Base-by-base conservation (phyloP, 495 filamentous ascomycete genomes). In the Cercophora sp. region DNA sequence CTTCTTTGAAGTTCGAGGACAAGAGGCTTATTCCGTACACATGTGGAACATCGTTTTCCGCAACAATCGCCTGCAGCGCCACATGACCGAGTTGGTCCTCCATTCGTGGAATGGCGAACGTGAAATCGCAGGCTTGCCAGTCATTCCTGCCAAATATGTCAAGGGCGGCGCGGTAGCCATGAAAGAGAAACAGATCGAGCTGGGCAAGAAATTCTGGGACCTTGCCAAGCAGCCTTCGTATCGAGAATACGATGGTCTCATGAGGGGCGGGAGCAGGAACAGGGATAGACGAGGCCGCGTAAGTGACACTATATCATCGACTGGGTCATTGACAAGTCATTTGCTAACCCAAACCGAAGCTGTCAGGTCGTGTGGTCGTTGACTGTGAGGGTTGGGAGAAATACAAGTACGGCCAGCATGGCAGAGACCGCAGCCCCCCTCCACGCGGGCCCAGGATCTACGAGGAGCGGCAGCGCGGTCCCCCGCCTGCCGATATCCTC, bases 181-280 rank as follows among this genome's bases (percentile, higher is more conserved):
- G 29, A 52, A 49, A 18, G 57, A 68, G 56, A 61, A 62, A 36
- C 63, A 66, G 11, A 49, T 66, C 44, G 51, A 25, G 24, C 61
- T 70, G 1, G 70, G 70, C 29, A 64, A 59, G 52, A 39, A 59
- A 16, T 67, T 62, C 57, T 73, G 70, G 70, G 63, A 70, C 35
- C 62, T 73, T 4, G 53, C 63, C 5, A 67, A 68, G 49, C 51
- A 57, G 39, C 68, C 70, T 1, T 62, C 48, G 8, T 70, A 72
- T 42, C 70, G 59, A 54, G 54, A 68, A 1, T 68, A 73, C 11
- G 61, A 72, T 8, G 70, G 70, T 6, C 43, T 48, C 18, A 43
- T 70, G 25, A 57, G 58, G 31, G 45, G 35, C 26, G 39, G 26
- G 8, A n/a, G n/a, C n/a, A n/a, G n/a, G n/a, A n/a, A n/a, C n/a